Base-by-base conservation (phyloP, 2,329 filamentous ascomycete genomes). In the Claviceps monticola region DNA sequence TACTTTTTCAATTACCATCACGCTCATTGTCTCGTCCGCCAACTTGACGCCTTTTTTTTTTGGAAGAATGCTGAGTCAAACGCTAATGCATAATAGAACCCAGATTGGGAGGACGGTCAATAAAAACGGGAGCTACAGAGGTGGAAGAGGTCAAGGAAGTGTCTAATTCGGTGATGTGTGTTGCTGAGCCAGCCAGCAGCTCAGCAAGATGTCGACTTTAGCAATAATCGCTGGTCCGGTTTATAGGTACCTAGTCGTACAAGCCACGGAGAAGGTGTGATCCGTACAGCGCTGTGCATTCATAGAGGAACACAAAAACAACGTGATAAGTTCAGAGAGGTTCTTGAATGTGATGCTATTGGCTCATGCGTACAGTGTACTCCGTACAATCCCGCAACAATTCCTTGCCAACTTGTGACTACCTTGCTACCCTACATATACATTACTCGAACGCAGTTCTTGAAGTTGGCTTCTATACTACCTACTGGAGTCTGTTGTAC, bases 21-120 rank as follows among this genome's bases (percentile, higher is more conserved):
- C 29, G 9, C 9, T 34, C 9, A 34, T 11, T 34, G 3, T 34
- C 9, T 11, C 29, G 29, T 34, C 29, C 8, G 29, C 29, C 29
- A 34, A 34, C 29, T 34, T 34, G 29, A 34, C 29, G 29, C 9
- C 29, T 11, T 11, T 34, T 4, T 34, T 34, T 34, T 34, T 26
- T 26, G 23, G 29, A 9, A 11, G 9, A 11, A 34, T 34, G 29
- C 9, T 34, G 29, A 34, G 17, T 17, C 13, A 23, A 46, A 38
- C 14, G 46, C 57, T 63, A 55, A 63, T 56, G 38, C n/a, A 17
- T 26, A 42, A 23, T 26, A 70, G 68, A 70, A 70, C 57, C 68
- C 68, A 4, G 65, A 69, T 19, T 70, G 67, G 68, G 60, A 69
- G 52, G 65, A 58, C 19, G 67, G 66, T 51, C 64, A 69, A 65